Conservation (phyloP, 148 eudicot species). For the Rhododendron vialii region DNA sequence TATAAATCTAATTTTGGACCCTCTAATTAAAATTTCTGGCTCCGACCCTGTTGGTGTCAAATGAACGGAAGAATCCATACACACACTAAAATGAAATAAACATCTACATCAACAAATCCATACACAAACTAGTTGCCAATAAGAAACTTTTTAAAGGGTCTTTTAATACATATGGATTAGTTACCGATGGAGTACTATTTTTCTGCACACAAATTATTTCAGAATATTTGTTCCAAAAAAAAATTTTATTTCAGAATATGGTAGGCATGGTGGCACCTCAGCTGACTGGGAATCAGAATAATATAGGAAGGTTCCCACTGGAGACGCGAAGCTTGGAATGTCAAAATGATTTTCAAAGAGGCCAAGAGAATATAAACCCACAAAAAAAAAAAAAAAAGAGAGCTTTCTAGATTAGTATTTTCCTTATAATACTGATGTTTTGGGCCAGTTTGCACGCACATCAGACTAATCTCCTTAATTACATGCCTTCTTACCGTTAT, state of each 20-base stretch:
- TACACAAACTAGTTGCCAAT: not conserved
- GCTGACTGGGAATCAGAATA: not conserved
- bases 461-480: no score
- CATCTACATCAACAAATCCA: not conserved
- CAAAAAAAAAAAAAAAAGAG: not conserved
- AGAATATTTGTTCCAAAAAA: no score
- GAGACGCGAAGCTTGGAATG: not conserved
- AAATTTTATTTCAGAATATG: not conserved
- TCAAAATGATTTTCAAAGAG: not conserved
- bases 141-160: not conserved
- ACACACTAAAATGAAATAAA: not conserved
- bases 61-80: not conserved
- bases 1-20: no score
- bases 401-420: not conserved
- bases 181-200: not conserved
- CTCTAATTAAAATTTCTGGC: no score
- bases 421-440: no score
- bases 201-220: not conserved
- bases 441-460: no score
- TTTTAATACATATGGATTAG: not conserved
- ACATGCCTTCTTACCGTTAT: rapidly evolving
- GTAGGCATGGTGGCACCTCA: not conserved
- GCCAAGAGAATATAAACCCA: not conserved
- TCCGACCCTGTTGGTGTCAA: no score
- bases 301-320: not conserved